Evolutionary conservation across 78 protist genomes (phyloP).

Genomic region (Parvularia atlantis): DNA sequence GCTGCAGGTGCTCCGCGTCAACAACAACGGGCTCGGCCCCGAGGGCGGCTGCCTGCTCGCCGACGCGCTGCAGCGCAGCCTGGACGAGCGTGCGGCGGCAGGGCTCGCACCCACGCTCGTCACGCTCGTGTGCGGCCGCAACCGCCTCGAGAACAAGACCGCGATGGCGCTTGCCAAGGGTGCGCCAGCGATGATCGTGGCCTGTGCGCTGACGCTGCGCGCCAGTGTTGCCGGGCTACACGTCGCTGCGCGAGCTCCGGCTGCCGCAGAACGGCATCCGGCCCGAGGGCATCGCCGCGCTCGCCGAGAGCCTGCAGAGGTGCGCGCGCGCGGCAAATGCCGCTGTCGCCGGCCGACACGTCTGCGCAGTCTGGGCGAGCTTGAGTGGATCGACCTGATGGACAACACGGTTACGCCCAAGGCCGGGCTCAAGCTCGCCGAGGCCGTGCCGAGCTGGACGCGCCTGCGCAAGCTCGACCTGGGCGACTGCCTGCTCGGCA

Average conservation of each 20-base stretch:
- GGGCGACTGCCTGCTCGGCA: conserved; percentile 11
- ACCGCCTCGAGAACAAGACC: conserved; percentile 5
- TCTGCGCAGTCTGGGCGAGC: not conserved
- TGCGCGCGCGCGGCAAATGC: not conserved
- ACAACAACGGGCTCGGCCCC: conserved; percentile 15
- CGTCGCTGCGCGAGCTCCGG: not conserved
- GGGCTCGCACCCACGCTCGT: not conserved
- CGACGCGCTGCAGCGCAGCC: not conserved
- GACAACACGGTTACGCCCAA: conserved; percentile 11
- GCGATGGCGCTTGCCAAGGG: not conserved
- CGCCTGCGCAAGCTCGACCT: not conserved
- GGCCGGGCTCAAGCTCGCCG: not conserved
- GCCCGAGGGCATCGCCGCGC: conserved; percentile 1
- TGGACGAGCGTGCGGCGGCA: too few species aligned
- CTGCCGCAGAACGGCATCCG: conserved; percentile 19
- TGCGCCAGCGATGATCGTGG: too few species aligned
- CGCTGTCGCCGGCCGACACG: not conserved
- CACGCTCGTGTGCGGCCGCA: not conserved
- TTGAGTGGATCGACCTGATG: not conserved
- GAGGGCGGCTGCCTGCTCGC: conserved; percentile 5
- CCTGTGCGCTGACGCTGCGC: too few species aligned
- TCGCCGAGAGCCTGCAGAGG: not conserved
- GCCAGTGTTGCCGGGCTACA: not conserved
- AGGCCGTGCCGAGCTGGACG: not conserved
- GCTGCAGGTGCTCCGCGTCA: not conserved